phyloP scores from a whole-genome alignment of 192 early-diverging fungal species.

The Rhizoclosmatium globosum region DNA sequence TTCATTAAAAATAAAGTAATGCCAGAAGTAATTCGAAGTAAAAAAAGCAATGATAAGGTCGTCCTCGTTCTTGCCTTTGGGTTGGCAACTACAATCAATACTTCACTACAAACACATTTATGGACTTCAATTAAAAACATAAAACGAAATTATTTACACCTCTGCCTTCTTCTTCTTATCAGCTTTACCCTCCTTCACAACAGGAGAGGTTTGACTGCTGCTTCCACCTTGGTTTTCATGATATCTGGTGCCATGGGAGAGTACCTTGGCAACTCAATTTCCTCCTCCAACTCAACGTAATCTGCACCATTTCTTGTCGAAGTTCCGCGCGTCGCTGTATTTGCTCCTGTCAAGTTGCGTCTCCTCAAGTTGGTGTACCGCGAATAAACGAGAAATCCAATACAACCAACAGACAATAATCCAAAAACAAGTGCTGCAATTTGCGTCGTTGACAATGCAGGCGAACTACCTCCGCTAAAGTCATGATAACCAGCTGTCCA shows the following conservation, averaged over 20 bases:
- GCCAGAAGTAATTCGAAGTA: too few species aligned
- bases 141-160: neutral
- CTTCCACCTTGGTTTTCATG: neutral
- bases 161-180: too few species aligned
- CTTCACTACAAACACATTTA: neutral
- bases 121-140: neutral
- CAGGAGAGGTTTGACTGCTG: too few species aligned
- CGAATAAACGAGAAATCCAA: neutral
- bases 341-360: neutral
- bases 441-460: neutral
- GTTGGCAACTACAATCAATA: too few species aligned
- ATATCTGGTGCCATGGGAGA: slow-evolving; percentile 8
- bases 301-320: neutral
- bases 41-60: too few species aligned
- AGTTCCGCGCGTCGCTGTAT: neutral
- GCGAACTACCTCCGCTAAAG: neutral
- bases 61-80: too few species aligned
- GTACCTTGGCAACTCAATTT: slow-evolving; percentile 12
- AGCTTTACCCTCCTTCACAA: too few species aligned
- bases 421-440: neutral
- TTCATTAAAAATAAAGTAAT: too few species aligned
- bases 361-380: neutral
- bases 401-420: neutral
- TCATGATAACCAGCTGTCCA: neutral
- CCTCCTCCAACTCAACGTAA: neutral